A percentile compares a stretch with the other conserved stretches of the same genome.
Conservation (phyloP, 2,329 filamentous ascomycete species). For the Septoria linicola region DNA sequence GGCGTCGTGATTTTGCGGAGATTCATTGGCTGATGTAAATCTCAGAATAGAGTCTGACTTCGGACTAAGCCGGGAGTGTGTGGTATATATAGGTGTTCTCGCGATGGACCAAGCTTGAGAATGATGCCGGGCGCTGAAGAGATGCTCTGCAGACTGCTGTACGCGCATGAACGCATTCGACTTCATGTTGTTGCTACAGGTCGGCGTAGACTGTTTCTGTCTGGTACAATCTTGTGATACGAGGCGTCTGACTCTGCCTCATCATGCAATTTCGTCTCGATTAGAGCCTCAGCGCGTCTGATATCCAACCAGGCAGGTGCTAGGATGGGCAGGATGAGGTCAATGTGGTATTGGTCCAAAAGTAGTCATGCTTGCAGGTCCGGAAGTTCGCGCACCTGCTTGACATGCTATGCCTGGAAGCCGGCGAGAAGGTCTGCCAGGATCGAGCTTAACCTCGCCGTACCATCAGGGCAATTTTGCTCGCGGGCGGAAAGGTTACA, state of each 20-base stretch:
- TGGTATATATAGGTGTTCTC: constrained; percentile 8
- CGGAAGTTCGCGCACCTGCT: constrained; percentile 2
- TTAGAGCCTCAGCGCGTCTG: not conserved
- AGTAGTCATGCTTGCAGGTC: not conserved
- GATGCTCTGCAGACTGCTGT: not conserved
- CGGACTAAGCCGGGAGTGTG: not conserved
- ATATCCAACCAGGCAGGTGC: too few relatives aligned
- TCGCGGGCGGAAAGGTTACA: too few relatives aligned
- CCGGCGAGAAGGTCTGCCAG: not conserved
- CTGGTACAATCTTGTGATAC: too few relatives aligned
- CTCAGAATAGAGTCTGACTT: constrained; percentile 15
- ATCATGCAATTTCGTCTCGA: not conserved
- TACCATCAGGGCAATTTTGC: too few relatives aligned
- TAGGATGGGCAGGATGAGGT: not conserved
- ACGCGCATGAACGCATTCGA: too few relatives aligned
- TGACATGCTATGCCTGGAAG: constrained; percentile 9
- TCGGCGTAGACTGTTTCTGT: too few relatives aligned
- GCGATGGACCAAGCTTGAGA: not conserved
- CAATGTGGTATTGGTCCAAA: not conserved
- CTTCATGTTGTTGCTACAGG: too few relatives aligned
- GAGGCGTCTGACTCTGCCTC: too few relatives aligned
- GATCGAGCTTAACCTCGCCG: not conserved
- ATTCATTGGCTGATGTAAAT: constrained; percentile 6
- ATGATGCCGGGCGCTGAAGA: not conserved
- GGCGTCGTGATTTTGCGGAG: not conserved